Base-by-base conservation (phyloP, 2,329 filamentous ascomycete genomes). In the Hirsutella minnesotensis region DNA sequence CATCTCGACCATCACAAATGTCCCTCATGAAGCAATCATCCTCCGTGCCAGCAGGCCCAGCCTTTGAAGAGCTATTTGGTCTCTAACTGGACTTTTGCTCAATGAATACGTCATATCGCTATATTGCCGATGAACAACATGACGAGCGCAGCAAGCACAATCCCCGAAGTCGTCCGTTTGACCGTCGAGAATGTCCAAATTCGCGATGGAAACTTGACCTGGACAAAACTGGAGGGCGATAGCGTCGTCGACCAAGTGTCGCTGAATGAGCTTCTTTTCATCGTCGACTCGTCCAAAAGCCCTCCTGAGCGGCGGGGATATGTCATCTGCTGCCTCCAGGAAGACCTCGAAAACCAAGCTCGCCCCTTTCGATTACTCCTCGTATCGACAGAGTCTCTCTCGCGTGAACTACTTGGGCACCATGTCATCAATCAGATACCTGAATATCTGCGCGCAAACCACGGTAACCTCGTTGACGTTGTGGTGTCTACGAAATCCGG, bases 401-500 rank as follows among this genome's bases (percentile, higher is more conserved):
- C 67, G 1, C 53, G 61, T 15, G 48, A 55, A 2, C 53, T 69
- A 3, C 53, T 68, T 5, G 52, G 59, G 15, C 51, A 51, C 5
- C 62, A 66, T 44, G 48, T 67, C 20, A 48, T 72, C 13, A 41
- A 46, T 4, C 49, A 50, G 3, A 45, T 68, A 7, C 73, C 73
- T 0, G 39, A 50, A 2, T 59, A 73, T 46, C 56, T 67, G 3
- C 47, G 44, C 27, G 45, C 49, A 12, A 45, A 38, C 4, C 35
- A 44, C 12, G 44, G 43, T n/a, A 56, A 52, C 29, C 40, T 60
- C 12, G 57, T 81, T n/a, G 72, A 85, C 51, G 66, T 87, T 16
- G 58, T 89, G 19, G 69, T 88, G 16, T 88, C 83, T 1, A 79
- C 73, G 0, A 66, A 67, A 18, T 85, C 84, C 0, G 84, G 84